A percentile compares a stretch with the other conserved stretches of the same genome.
Evolutionary conservation across 1,284 basidiomycete species (phyloP).

Genomic region (Ganoderma meredithae): DNA sequence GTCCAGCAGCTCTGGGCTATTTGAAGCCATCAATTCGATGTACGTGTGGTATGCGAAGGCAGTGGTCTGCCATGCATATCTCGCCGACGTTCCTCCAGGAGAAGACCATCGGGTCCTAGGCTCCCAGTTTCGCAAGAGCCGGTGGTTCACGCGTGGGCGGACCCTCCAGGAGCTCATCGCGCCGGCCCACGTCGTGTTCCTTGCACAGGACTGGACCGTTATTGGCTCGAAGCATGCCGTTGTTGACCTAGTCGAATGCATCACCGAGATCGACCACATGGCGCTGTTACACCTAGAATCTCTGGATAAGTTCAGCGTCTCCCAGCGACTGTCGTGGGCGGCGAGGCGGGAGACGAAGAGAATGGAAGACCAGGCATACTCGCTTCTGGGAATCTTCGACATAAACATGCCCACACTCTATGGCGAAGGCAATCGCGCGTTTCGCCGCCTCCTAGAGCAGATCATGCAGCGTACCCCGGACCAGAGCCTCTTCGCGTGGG

Average conservation of each 20-base stretch:
- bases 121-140: not conserved
- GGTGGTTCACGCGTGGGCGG: not conserved
- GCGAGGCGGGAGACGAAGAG: not conserved
- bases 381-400: not conserved
- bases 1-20: not conserved
- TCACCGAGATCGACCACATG: not conserved
- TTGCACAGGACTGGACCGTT: not conserved
- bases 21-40: not conserved
- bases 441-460: not conserved
- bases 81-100: not conserved
- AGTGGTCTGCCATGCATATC: not conserved
- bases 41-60: not conserved
- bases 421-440: not conserved
- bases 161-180: conserved; percentile 1
- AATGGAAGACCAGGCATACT: not conserved
- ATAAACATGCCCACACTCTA: conserved; percentile 1
- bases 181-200: not conserved
- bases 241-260: not conserved
- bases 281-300: not conserved
- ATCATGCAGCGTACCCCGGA: not conserved
- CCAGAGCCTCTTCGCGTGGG: not conserved
- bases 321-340: not conserved
- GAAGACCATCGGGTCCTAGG: not conserved
- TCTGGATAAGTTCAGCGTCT: not conserved
- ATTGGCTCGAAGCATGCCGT: not conserved